Conservation (phyloP, 2,329 filamentous ascomycete species). For the Trichothecium sympodiale region DNA sequence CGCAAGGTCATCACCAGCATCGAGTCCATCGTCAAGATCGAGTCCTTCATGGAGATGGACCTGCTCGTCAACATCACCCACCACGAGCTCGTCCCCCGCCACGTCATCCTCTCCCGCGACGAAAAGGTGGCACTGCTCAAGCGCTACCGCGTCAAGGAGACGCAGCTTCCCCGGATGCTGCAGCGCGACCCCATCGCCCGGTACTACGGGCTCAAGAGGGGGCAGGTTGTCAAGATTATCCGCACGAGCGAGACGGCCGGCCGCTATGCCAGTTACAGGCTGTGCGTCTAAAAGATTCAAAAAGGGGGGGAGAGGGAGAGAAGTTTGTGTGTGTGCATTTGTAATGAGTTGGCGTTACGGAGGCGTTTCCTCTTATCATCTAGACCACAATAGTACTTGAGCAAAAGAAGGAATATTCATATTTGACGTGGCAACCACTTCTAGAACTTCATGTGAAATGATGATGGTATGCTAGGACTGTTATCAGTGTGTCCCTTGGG, state of each 20-base stretch:
- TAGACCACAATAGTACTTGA: too few relatives aligned
- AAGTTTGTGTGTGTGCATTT: too few relatives aligned
- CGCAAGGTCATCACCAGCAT: slow-evolving; percentile 76
- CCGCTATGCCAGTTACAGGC: slow-evolving; percentile 86
- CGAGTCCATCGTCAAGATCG: slow-evolving; percentile 67
- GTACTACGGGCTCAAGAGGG: slow-evolving; percentile 81
- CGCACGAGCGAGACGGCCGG: slow-evolving; percentile 90
- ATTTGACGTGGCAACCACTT: too few relatives aligned
- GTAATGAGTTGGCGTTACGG: too few relatives aligned
- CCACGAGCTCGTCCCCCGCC: slow-evolving; percentile 91
- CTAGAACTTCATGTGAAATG: too few relatives aligned
- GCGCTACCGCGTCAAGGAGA: slow-evolving; percentile 93
- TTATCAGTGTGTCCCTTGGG: too few relatives aligned
- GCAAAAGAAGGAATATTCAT: too few relatives aligned
- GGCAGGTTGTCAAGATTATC: slow-evolving; percentile 98
- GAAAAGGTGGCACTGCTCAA: slow-evolving; percentile 81
- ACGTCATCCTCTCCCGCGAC: slow-evolving; percentile 78
- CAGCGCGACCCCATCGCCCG: slow-evolving; percentile 84
- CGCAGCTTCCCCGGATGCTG: slow-evolving; percentile 86
- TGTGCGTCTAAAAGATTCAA: slow-evolving; percentile 44
- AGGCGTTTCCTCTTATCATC: too few relatives aligned
- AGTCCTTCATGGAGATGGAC: slow-evolving; percentile 94
- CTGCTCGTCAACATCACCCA: slow-evolving; percentile 95
- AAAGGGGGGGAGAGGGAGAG: too few relatives aligned
- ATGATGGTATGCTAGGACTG: too few relatives aligned